A percentile compares a stretch with the other conserved stretches of the same genome.
Conservation (phyloP, 345 rosid species). For the Syzygium aqueum region DNA sequence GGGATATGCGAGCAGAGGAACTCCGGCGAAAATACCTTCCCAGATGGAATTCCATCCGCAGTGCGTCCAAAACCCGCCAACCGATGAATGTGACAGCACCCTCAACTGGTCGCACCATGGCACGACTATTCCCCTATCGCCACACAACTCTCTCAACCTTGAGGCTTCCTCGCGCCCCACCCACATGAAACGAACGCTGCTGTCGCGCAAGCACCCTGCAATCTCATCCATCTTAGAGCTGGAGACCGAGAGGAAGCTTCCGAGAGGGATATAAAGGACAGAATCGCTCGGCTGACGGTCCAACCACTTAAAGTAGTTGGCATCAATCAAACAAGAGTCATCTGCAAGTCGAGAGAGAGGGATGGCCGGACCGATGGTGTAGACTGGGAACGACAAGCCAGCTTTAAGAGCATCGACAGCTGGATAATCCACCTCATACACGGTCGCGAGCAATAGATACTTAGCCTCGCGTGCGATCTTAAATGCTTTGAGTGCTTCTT, state of each 20-base stretch:
- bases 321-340: background rate
- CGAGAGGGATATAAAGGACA: constrained; percentile 27
- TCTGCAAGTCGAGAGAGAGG: constrained; percentile 14
- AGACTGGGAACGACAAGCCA: constrained; percentile 6
- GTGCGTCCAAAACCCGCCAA: constrained; percentile 27
- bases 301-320: constrained; percentile 15
- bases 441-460: background rate
- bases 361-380: constrained; percentile 35
- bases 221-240: constrained; percentile 26
- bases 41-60: constrained; percentile 21
- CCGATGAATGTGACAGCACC: constrained; percentile 15
- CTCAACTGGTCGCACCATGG: constrained; percentile 50
- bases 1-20: constrained; percentile 17
- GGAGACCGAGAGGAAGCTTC: constrained; percentile 29
- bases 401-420: constrained; percentile 1
- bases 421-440: background rate
- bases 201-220: constrained; percentile 9
- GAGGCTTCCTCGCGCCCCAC: constrained; percentile 13
- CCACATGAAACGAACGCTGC: constrained; percentile 28
- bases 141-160: background rate
- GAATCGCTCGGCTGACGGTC: constrained; percentile 22
- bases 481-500: background rate
- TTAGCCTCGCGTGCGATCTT: background rate
- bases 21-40: constrained; percentile 15
- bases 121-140: constrained; percentile 19